These are phyloP conservation scores for Phaeosphaeriaceae sp. DNA, from an alignment of 2,329 filamentous ascomycete species.

Conservation along the genomic window DNA sequence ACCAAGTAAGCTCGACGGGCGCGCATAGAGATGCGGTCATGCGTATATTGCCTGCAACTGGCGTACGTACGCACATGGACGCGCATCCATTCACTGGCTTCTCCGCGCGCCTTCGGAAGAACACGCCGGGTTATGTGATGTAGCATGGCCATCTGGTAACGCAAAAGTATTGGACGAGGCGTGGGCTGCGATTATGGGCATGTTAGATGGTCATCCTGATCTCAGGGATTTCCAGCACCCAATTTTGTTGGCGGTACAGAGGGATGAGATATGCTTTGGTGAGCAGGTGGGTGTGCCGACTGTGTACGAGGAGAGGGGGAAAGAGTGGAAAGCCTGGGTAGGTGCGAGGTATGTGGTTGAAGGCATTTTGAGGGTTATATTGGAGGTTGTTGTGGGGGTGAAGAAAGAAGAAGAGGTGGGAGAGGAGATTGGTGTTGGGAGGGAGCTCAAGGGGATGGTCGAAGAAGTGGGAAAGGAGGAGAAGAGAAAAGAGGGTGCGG, in stretches of 20 bases:
- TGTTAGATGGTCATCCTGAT: constrained; percentile 16
- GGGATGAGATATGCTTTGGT: constrained; percentile 6
- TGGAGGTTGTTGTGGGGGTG: constrained; percentile 7
- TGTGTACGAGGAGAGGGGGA: constrained; percentile 13
- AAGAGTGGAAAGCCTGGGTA: constrained; percentile 23
- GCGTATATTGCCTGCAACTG: constrained; percentile 1
- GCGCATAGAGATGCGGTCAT: not conserved
- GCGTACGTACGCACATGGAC: constrained; percentile 3
- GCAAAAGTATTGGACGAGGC: constrained; percentile 10
- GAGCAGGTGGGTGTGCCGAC: not conserved
- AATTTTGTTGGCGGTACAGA: constrained; percentile 16
- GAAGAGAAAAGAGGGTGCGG: not conserved
- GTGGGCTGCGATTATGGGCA: constrained; percentile 22
- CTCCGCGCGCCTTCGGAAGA: constrained; percentile 3
- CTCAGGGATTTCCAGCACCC: constrained; percentile 15
- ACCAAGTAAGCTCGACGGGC: constrained; percentile 5
- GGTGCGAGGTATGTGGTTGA: constrained; percentile 17
- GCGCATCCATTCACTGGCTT: constrained; percentile 6
- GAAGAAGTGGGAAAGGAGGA: not conserved
- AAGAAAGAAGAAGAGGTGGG: not conserved
- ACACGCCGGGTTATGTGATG: not conserved
- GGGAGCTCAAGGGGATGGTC: constrained; percentile 1
- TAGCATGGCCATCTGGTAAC: constrained; percentile 13
- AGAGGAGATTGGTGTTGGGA: not conserved
- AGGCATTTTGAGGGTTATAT: constrained; percentile 17